Evolutionary conservation across 2,329 filamentous ascomycete genomes (phyloP).

Genomic region (Colletotrichum viniferum): DNA sequence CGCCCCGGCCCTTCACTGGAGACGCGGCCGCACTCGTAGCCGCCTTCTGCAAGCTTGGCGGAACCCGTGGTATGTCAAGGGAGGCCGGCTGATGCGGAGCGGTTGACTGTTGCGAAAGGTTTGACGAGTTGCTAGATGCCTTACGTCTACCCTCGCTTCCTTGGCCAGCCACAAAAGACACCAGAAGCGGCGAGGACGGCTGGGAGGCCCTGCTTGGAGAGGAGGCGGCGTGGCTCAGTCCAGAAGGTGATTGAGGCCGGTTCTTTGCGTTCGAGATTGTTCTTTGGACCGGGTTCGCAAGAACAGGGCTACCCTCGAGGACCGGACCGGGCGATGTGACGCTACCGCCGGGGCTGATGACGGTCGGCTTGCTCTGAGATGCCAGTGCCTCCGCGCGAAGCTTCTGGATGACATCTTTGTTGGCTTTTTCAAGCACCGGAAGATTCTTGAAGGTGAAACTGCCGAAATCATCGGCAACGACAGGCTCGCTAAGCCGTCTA

Average conservation of each 20-base stretch:
- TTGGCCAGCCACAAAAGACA: conserved; percentile 90
- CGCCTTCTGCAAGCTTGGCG: conserved; percentile 64
- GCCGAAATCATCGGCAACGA: conserved; percentile 90
- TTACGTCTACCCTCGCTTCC: conserved; percentile 82
- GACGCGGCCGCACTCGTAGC: conserved; percentile 56
- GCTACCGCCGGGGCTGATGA: conserved; percentile 47
- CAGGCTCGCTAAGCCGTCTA: conserved; percentile 87
- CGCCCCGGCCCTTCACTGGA: conserved; percentile 59
- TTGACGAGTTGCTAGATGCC: conserved; percentile 87
- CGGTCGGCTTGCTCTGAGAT: conserved; percentile 58
- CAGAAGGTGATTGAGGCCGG: conserved; percentile 85
- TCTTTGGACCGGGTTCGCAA: conserved; percentile 80
- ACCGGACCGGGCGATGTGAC: conserved; percentile 67
- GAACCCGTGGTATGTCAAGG: conserved; percentile 72
- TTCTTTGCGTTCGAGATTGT: conserved; percentile 86
- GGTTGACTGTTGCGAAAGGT: conserved; percentile 78
- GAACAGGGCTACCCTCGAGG: conserved; percentile 83
- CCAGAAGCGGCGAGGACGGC: conserved; percentile 77
- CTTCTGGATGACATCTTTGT: conserved; percentile 98
- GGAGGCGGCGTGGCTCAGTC: conserved; percentile 77
- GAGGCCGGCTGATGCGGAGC: conserved; percentile 71
- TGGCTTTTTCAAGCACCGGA: conserved; percentile 94
- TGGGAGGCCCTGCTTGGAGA: conserved; percentile 84
- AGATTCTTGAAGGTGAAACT: conserved; percentile 97
- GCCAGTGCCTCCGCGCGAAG: conserved; percentile 88